Percentiles rank a stretch among this genome's conserved stretches.
Evolutionary conservation across 129 eudicot species (phyloP).

Genomic region (Escallonia herrerae): DNA sequence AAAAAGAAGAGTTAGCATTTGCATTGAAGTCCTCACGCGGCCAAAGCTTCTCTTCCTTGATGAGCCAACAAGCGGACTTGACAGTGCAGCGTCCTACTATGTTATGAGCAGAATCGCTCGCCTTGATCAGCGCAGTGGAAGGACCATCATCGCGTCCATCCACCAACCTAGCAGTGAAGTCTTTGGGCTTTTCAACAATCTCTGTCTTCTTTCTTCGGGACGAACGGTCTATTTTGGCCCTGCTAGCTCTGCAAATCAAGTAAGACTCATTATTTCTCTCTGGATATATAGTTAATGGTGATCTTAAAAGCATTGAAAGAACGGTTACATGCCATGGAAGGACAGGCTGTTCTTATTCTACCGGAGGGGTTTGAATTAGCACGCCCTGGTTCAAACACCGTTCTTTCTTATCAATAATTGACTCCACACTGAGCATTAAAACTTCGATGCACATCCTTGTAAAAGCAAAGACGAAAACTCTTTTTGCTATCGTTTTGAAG

Average conservation of each 20-base stretch:
- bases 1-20: conserved; percentile 41
- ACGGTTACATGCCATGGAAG: too few relatives aligned
- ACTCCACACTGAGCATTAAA: too few relatives aligned
- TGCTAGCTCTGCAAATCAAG: conserved; percentile 19
- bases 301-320: too few relatives aligned
- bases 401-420: too few relatives aligned
- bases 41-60: conserved; percentile 39
- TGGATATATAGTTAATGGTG: too few relatives aligned
- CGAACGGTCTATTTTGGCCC: conserved; percentile 26
- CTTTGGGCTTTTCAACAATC: conserved; percentile 27
- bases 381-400: too few relatives aligned
- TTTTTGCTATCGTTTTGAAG: too few relatives aligned
- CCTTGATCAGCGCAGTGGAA: conserved; percentile 8
- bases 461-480: too few relatives aligned
- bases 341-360: too few relatives aligned
- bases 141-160: conserved; percentile 29
- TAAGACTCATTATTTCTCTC: background rate
- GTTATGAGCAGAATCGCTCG: conserved; percentile 31
- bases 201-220: conserved; percentile 31
- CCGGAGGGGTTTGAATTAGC: too few relatives aligned
- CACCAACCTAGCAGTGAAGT: conserved; percentile 49
- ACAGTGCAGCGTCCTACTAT: conserved; percentile 44
- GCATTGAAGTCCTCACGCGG: conserved; percentile 36
- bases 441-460: too few relatives aligned
- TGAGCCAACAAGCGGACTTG: conserved; percentile 52